Evolutionary conservation across 805 yeast species (phyloP).

Genomic region (Kodamaea jinghongensis): DNA sequence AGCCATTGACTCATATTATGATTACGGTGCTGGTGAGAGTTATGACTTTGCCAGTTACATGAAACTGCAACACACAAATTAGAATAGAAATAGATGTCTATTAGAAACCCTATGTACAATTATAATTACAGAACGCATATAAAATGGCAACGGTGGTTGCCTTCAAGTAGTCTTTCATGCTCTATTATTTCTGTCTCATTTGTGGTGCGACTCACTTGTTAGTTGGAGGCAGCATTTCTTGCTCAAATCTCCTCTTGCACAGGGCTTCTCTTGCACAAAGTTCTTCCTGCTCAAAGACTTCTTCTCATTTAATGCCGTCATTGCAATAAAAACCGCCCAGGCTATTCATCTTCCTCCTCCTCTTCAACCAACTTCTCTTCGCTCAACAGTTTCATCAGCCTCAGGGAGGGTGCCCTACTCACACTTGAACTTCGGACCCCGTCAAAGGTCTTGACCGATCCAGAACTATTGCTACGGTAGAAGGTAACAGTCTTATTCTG

Average conservation of each 20-base stretch:
- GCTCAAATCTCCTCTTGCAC: no score
- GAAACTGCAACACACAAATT: conserved; percentile 21
- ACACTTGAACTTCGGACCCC: conserved; percentile 17
- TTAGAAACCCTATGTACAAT: neutral
- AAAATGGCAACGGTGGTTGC: no score
- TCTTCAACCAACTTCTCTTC: conserved; percentile 24
- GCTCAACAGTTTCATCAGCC: conserved; percentile 25
- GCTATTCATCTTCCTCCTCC: conserved; percentile 12
- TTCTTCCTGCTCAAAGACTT: no score
- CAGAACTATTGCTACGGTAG: conserved; percentile 28
- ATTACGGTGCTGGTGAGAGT: conserved; percentile 27
- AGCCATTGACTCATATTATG: conserved; percentile 29
- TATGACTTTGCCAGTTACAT: conserved; percentile 40
- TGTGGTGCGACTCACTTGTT: no score
- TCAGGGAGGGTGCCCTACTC: conserved; percentile 28
- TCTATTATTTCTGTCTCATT: neutral
- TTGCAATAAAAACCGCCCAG: neutral
- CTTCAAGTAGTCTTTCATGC: neutral
- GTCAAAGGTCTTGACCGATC: conserved; percentile 12
- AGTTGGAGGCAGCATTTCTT: no score
- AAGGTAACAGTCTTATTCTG: conserved; percentile 41
- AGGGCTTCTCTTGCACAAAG: no score
- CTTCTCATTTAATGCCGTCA: no score
- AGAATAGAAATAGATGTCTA: neutral
- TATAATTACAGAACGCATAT: neutral